phyloP scores from a whole-genome alignment of 495 filamentous ascomycete species.

The Lasiosphaeris hirsuta region DNA sequence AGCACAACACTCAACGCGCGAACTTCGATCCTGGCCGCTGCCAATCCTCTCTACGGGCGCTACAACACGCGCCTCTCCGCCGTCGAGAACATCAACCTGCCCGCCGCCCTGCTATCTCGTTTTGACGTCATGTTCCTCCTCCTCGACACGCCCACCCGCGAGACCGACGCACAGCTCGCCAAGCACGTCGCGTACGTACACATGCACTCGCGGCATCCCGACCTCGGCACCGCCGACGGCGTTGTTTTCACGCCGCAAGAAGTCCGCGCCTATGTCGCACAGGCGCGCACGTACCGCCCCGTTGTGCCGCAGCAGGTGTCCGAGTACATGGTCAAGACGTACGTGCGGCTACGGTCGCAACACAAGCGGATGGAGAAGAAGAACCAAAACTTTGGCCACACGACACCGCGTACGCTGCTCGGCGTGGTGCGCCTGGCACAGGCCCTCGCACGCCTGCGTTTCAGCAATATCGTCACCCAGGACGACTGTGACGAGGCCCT shows the following conservation, averaged over 20 bases:
- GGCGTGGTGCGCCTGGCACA: constrained; percentile 91
- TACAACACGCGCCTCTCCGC: constrained; percentile 97
- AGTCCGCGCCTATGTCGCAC: constrained; percentile 92
- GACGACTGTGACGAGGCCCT: constrained; percentile 97
- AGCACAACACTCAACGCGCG: constrained; percentile 93
- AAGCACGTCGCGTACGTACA: constrained; percentile 95
- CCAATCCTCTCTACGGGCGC: constrained; percentile 94
- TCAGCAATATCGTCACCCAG: constrained; percentile 73
- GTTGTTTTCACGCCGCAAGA: constrained; percentile 83
- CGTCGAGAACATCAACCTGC: constrained; percentile 98
- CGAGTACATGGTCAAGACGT: constrained; percentile 95
- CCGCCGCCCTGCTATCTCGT: constrained; percentile 89
- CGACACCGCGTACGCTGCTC: constrained; percentile 86
- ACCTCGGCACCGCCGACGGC: constrained; percentile 51
- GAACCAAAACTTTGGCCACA: constrained; percentile 88
- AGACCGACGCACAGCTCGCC: constrained; percentile 88
- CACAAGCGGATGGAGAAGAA: constrained; percentile 84
- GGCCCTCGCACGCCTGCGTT: constrained; percentile 89
- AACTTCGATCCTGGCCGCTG: constrained; percentile 95
- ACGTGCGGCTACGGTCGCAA: constrained; percentile 84
- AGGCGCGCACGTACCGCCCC: constrained; percentile 84
- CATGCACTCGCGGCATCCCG: constrained; percentile 94
- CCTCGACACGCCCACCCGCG: constrained; percentile 84
- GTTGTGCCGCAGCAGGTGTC: constrained; percentile 76
- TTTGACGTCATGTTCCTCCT: constrained; percentile 97